Conservation (phyloP, 768 basidiomycete species). For the Trametes sanguinea region DNA sequence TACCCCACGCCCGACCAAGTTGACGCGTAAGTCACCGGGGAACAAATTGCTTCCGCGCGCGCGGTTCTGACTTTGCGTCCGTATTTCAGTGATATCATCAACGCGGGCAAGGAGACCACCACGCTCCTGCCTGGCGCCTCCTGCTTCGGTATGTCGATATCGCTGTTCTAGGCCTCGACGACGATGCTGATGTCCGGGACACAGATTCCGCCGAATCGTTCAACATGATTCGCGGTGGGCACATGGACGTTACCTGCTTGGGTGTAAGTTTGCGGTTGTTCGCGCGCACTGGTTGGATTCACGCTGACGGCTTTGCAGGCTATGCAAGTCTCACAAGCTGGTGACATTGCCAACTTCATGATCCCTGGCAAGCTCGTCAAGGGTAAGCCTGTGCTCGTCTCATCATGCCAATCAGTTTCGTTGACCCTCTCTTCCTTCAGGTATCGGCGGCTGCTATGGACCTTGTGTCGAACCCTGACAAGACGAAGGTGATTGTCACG, state of each 20-base stretch:
- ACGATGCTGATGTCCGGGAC: constrained; percentile 7
- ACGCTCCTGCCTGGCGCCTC: constrained; percentile 90
- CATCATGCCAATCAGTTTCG: neutral
- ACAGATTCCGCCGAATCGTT: constrained; percentile 88
- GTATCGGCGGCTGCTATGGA: constrained; percentile 96
- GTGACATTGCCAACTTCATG: constrained; percentile 97
- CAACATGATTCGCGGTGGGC: constrained; percentile 95
- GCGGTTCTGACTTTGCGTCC: neutral
- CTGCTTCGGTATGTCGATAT: constrained; percentile 63
- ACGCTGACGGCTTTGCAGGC: constrained; percentile 50
- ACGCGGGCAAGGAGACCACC: constrained; percentile 91
- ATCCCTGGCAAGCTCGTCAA: constrained; percentile 91
- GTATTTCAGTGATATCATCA: constrained; percentile 72
- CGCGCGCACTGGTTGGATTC: neutral
- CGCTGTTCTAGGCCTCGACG: neutral
- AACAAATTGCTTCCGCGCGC: neutral
- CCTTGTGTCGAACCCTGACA: constrained; percentile 91
- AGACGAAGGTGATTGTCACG: constrained; percentile 85
- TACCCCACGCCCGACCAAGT: constrained; percentile 78
- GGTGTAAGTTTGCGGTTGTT: constrained; percentile 58
- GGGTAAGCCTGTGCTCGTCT: constrained; percentile 41
- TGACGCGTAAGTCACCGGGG: constrained; percentile 59
- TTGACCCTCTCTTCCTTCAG: too few species aligned
- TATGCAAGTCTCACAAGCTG: constrained; percentile 89
- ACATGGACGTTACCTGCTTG: constrained; percentile 87